A percentile compares a stretch with the other conserved stretches of the same genome.
These are phyloP conservation scores for Zymoseptoria ardabiliae DNA, from an alignment of 2,329 filamentous ascomycete species.

Conservation along the genomic window DNA sequence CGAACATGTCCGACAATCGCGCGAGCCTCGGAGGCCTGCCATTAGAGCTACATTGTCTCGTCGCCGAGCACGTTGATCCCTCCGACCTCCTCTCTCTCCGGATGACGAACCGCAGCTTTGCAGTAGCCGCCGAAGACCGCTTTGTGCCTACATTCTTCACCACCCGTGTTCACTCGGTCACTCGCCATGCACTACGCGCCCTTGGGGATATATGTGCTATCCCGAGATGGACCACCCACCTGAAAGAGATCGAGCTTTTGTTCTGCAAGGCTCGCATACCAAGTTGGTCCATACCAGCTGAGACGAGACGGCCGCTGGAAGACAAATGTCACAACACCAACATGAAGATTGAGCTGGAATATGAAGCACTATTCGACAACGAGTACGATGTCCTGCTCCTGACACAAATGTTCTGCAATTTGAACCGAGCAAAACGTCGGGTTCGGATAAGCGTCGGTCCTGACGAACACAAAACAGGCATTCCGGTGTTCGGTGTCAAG, in stretches of 20 bases:
- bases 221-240: neutral
- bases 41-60: conserved; percentile 3
- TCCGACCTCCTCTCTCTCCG: neutral
- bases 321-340: neutral
- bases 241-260: neutral
- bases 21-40: neutral
- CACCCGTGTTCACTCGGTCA: neutral
- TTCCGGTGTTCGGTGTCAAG: neutral
- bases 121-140: neutral
- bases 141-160: conserved; percentile 4
- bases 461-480: neutral
- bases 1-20: neutral
- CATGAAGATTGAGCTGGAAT: neutral
- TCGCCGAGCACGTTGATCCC: neutral
- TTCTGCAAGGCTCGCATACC: neutral
- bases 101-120: conserved; percentile 1
- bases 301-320: neutral
- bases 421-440: neutral
- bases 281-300: neutral
- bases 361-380: neutral
- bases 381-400: neutral
- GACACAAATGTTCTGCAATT: neutral
- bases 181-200: neutral
- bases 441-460: neutral
- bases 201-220: neutral